A percentile compares a stretch with the other conserved stretches of the same genome.
phyloP scores from a whole-genome alignment of 129 eudicot species.

The Pittosporum tobira region DNA sequence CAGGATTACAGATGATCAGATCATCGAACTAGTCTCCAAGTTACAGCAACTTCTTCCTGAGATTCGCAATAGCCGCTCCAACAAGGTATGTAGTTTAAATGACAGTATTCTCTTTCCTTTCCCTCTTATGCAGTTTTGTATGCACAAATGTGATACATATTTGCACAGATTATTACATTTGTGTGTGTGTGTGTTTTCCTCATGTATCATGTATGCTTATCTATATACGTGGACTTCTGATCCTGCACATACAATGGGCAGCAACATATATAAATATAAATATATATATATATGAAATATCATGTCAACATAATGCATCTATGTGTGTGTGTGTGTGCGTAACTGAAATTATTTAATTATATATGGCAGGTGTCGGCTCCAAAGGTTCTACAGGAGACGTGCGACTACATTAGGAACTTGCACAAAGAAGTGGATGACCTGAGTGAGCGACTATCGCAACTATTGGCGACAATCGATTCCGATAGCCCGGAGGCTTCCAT shows the following conservation, averaged over 20 bases:
- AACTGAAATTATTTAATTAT: too few species aligned
- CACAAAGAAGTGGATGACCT: constrained; percentile 73
- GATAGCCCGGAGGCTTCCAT: constrained; percentile 64
- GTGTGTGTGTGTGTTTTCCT: not conserved
- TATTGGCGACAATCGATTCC: constrained; percentile 48
- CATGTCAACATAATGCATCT: not conserved
- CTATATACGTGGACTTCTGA: not conserved
- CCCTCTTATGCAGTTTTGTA: not conserved
- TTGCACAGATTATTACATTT: too few species aligned
- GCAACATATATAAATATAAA: too few species aligned
- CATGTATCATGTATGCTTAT: not conserved
- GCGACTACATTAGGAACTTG: constrained; percentile 62
- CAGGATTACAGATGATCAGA: constrained; percentile 71
- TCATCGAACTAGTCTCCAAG: constrained; percentile 68
- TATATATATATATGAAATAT: too few species aligned
- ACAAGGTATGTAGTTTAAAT: constrained; percentile 37
- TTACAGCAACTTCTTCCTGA: constrained; percentile 77
- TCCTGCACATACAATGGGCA: too few species aligned
- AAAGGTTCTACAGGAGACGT: constrained; percentile 70
- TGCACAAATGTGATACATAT: too few species aligned
- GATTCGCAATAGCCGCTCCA: constrained; percentile 64
- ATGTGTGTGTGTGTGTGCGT: too few species aligned
- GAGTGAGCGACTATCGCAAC: constrained; percentile 65
- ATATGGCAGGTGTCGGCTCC: constrained; percentile 56
- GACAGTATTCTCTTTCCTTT: not conserved